Conservation (phyloP, 2,329 filamentous ascomycete genomes). For the Aspergillus sp. region DNA sequence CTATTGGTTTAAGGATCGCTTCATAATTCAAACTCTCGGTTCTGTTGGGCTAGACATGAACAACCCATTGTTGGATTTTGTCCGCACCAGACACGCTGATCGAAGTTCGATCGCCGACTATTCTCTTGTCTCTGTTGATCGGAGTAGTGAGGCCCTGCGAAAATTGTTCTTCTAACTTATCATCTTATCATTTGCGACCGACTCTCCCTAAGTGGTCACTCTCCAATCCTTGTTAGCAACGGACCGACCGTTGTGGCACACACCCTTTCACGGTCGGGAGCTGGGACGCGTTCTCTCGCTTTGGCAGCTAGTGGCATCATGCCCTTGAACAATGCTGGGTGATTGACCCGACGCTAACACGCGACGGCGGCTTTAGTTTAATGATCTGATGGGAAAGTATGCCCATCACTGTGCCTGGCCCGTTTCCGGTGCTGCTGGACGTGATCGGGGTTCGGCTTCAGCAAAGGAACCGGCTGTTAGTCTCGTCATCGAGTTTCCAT, state of each 20-base stretch:
- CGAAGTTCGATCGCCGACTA: constrained; percentile 51
- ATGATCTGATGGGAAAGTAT: constrained; percentile 33
- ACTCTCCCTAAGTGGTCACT: too few species aligned
- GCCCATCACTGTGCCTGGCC: constrained; percentile 33
- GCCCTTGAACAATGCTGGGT: not conserved
- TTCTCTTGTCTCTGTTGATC: constrained; percentile 52
- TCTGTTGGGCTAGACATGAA: too few species aligned
- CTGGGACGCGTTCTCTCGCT: constrained; percentile 42
- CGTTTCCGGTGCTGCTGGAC: constrained; percentile 29
- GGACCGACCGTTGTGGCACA: constrained; percentile 54
- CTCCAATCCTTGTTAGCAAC: constrained; percentile 35
- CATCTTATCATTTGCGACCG: not conserved
- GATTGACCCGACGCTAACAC: not conserved
- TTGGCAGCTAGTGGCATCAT: constrained; percentile 10
- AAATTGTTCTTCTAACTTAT: not conserved
- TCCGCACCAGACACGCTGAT: constrained; percentile 33
- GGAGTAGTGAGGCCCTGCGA: constrained; percentile 42
- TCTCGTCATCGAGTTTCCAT: not conserved
- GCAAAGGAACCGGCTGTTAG: constrained; percentile 7
- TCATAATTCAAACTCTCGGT: too few species aligned
- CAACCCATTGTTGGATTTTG: too few species aligned
- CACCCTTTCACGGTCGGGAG: constrained; percentile 49
- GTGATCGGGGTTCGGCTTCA: constrained; percentile 16
- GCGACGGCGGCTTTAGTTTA: constrained; percentile 25
- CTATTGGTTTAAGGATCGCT: too few species aligned